Percentiles rank a stretch among this genome's conserved stretches.
Conservation (phyloP, 2,329 filamentous ascomycete genomes). For the Colletotrichum orchidophilum region DNA sequence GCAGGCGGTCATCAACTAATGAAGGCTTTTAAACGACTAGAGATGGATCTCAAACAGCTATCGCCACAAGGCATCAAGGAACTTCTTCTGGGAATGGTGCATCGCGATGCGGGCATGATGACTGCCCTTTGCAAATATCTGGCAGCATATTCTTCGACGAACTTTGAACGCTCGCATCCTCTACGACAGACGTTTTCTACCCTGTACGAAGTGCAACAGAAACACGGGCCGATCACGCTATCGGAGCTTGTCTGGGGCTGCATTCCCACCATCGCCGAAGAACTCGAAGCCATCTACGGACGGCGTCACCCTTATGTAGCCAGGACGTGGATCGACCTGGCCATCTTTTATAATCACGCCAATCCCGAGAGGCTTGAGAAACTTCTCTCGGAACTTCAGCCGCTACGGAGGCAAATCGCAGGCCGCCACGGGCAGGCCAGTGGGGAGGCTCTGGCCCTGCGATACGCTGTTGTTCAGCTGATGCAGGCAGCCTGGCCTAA, state of each 20-base stretch:
- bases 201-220: constrained; percentile 56
- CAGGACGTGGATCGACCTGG: constrained; percentile 52
- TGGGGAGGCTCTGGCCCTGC: constrained; percentile 48
- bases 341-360: constrained; percentile 50
- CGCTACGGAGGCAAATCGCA: constrained; percentile 47
- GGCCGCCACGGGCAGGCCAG: constrained; percentile 44
- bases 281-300: constrained; percentile 55
- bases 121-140: constrained; percentile 57
- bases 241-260: constrained; percentile 54
- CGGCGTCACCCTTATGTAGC: constrained; percentile 54
- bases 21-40: constrained; percentile 54
- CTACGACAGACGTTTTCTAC: constrained; percentile 53
- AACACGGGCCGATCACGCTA: constrained; percentile 52
- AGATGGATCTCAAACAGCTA: constrained; percentile 52
- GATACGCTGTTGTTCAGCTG: constrained; percentile 53
- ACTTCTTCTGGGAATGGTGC: constrained; percentile 53
- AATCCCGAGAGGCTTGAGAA: constrained; percentile 48
- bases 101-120: constrained; percentile 54
- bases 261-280: constrained; percentile 52
- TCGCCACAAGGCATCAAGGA: constrained; percentile 55
- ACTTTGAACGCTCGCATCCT: constrained; percentile 53
- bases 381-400: constrained; percentile 48
- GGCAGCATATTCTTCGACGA: constrained; percentile 53
- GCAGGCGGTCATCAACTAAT: constrained; percentile 51
- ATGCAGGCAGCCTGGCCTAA: constrained; percentile 47